phyloP scores from a whole-genome alignment of 1,139 yeast species.

The Citeromyces siamensis region DNA sequence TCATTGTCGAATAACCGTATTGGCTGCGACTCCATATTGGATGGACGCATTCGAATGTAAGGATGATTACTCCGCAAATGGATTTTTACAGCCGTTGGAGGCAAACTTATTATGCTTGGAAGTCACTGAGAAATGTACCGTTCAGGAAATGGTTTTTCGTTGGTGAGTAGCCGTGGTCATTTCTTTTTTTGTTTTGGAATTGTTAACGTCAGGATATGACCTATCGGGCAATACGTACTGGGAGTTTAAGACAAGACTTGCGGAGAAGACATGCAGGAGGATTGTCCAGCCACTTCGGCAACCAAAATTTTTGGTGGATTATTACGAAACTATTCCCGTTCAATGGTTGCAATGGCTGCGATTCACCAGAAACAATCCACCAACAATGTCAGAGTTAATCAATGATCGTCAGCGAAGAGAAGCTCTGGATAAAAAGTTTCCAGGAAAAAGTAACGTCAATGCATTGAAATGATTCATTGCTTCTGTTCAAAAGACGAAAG shows the following conservation, averaged over 20 bases:
- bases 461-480: too few species aligned
- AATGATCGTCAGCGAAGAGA: constrained; percentile 46
- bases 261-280: constrained; percentile 31
- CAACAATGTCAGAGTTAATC: constrained; percentile 48
- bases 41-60: not conserved
- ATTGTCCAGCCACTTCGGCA: constrained; percentile 33
- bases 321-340: constrained; percentile 40
- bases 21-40: not conserved
- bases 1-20: not conserved
- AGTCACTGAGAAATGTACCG: constrained; percentile 51
- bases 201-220: constrained; percentile 69
- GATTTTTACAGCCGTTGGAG: constrained; percentile 12
- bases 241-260: constrained; percentile 51
- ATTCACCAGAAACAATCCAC: constrained; percentile 45
- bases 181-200: not conserved
- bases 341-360: constrained; percentile 82
- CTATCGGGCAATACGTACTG: constrained; percentile 75
- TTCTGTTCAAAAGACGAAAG: not conserved
- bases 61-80: not conserved
- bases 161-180: constrained; percentile 17
- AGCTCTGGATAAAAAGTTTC: constrained; percentile 35
- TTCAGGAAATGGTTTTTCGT: constrained; percentile 39
- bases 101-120: constrained; percentile 43
- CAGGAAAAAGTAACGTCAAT: too few species aligned
- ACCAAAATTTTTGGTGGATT: constrained; percentile 33